phyloP scores from a whole-genome alignment of 148 eudicot species.

The Selenicereus undatus region DNA sequence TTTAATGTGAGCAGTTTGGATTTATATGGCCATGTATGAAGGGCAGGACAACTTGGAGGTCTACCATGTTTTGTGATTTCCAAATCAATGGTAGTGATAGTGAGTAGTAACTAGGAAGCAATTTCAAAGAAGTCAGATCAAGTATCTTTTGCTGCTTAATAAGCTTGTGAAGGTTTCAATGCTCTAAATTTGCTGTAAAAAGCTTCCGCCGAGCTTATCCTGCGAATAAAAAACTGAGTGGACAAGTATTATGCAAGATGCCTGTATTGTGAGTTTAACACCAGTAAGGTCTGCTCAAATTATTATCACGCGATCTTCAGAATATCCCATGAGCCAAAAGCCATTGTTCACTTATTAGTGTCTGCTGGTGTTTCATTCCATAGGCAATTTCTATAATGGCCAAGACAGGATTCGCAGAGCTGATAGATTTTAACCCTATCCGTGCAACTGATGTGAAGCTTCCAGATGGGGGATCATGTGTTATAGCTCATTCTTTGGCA shows the following conservation, averaged over 20 bases:
- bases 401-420: constrained; percentile 75
- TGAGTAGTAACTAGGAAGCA: background rate
- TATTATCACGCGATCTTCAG: background rate
- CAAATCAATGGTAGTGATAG: background rate
- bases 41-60: background rate
- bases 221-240: background rate
- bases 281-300: too few species aligned
- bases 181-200: background rate
- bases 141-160: background rate
- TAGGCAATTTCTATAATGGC: constrained; percentile 99
- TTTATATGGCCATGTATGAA: background rate
- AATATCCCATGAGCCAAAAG: background rate
- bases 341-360: background rate
- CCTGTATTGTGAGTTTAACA: too few species aligned
- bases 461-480: constrained; percentile 86
- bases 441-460: constrained; percentile 97
- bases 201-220: background rate
- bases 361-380: constrained; percentile 10
- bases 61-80: background rate
- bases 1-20: background rate
- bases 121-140: background rate
- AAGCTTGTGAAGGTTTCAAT: background rate
- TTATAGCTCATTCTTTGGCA: constrained; percentile 93
- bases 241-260: background rate
- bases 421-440: constrained; percentile 92